Conservation (phyloP, 176 grass and related monocot species). For the Raddia distichophylla region DNA sequence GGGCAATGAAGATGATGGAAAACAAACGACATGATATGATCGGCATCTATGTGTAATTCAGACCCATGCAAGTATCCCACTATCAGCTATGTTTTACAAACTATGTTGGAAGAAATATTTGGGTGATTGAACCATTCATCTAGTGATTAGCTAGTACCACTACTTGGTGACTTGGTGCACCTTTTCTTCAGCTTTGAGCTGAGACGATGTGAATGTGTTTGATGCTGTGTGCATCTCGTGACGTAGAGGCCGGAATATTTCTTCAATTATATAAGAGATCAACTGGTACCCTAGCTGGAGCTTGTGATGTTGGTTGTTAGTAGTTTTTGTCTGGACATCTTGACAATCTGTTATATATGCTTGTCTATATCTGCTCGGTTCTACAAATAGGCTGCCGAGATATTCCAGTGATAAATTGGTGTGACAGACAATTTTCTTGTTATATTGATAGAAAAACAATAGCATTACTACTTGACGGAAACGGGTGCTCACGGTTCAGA, state of each 20-base stretch:
- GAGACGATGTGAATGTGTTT: too few relatives aligned
- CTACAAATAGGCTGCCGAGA: background rate
- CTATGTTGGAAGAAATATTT: background rate
- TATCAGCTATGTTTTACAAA: background rate
- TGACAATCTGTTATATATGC: background rate
- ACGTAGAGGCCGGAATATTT: too few relatives aligned
- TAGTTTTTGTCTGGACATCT: background rate
- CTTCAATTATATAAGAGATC: too few relatives aligned
- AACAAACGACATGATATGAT: background rate
- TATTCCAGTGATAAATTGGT: too few relatives aligned
- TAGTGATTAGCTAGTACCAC: slow-evolving; percentile 17
- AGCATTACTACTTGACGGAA: too few relatives aligned
- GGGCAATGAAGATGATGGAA: background rate
- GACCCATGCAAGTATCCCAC: background rate
- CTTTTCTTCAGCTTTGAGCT: too few relatives aligned
- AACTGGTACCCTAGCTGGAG: background rate
- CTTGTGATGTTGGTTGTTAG: background rate
- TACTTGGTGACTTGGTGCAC: too few relatives aligned
- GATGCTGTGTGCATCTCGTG: too few relatives aligned
- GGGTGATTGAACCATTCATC: background rate
- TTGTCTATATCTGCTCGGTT: background rate
- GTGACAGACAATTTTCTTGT: too few relatives aligned
- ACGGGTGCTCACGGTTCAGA: too few relatives aligned
- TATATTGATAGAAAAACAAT: too few relatives aligned
- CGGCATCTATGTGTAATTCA: slow-evolving; percentile 10